These are phyloP conservation scores for Carex cristatella DNA, from an alignment of 176 grass and related monocot genomes.

Conservation along the genomic window DNA sequence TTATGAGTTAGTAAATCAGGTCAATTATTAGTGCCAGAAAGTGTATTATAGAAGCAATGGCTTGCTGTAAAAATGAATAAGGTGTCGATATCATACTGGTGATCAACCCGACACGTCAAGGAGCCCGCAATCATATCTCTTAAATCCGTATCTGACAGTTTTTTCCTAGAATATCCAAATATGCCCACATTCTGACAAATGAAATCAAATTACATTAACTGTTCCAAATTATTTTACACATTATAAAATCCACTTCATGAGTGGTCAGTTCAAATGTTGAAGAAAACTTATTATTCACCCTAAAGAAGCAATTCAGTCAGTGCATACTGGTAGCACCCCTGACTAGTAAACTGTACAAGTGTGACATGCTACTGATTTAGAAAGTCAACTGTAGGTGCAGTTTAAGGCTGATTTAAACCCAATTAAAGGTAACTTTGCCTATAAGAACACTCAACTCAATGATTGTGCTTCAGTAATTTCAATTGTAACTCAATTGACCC, in stretches of 20 bases:
- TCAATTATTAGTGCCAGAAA: neutral
- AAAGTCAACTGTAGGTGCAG: neutral
- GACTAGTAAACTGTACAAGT: neutral
- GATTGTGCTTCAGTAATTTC: neutral
- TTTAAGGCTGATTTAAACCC: neutral
- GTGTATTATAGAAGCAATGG: neutral
- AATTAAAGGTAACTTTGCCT: neutral
- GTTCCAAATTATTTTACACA: neutral
- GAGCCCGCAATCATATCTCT: conserved; percentile 78
- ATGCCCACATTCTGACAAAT: conserved; percentile 76
- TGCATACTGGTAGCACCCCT: neutral
- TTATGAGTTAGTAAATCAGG: neutral
- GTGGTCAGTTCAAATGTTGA: neutral
- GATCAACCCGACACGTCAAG: conserved; percentile 91
- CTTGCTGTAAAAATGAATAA: neutral
- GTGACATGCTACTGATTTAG: neutral
- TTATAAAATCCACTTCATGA: neutral
- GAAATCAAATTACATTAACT: neutral
- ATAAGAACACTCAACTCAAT: neutral
- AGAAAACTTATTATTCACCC: neutral
- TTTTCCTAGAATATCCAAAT: conserved; percentile 97
- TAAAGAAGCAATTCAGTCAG: neutral
- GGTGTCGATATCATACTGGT: conserved; percentile 51
- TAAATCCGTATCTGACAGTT: conserved; percentile 50
- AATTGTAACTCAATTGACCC: neutral